phyloP scores from a whole-genome alignment of 1,284 basidiomycete genomes.

The Earliella scabrosa region DNA sequence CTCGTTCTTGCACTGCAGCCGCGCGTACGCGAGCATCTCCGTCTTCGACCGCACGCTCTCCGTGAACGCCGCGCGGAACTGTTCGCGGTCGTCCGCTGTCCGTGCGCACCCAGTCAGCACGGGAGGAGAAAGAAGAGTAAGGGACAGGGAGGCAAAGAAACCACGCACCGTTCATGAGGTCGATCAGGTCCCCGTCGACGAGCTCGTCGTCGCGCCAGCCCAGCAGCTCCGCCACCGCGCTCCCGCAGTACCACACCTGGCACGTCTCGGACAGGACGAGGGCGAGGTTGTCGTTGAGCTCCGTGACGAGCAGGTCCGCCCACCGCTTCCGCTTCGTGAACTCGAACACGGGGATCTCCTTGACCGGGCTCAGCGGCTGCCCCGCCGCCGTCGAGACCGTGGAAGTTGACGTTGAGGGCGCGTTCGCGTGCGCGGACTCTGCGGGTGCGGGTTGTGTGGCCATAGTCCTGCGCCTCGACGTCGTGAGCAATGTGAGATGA shows the following conservation, averaged over 20 bases:
- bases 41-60: constrained; percentile 50
- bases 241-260: constrained; percentile 72
- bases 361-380: constrained; percentile 12
- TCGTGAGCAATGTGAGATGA: too few species aligned
- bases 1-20: constrained; percentile 56
- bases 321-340: constrained; percentile 87
- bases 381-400: not conserved
- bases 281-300: constrained; percentile 74
- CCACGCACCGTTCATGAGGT: constrained; percentile 66
- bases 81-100: constrained; percentile 64
- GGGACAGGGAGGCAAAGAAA: not conserved
- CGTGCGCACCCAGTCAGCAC: not conserved
- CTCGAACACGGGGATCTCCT: constrained; percentile 53
- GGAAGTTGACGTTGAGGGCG: too few species aligned
- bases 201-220: constrained; percentile 79
- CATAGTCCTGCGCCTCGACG: too few species aligned
- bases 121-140: not conserved
- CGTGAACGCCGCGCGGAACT: constrained; percentile 61
- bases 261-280: constrained; percentile 67
- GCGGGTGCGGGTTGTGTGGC: too few species aligned
- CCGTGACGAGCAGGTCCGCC: constrained; percentile 81
- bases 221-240: constrained; percentile 70
- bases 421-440: too few species aligned
- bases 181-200: constrained; percentile 65
- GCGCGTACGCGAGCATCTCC: constrained; percentile 64